These are phyloP conservation scores for Funneliformis mosseae DNA, from an alignment of 192 early-diverging fungal species.

Conservation along the genomic window DNA sequence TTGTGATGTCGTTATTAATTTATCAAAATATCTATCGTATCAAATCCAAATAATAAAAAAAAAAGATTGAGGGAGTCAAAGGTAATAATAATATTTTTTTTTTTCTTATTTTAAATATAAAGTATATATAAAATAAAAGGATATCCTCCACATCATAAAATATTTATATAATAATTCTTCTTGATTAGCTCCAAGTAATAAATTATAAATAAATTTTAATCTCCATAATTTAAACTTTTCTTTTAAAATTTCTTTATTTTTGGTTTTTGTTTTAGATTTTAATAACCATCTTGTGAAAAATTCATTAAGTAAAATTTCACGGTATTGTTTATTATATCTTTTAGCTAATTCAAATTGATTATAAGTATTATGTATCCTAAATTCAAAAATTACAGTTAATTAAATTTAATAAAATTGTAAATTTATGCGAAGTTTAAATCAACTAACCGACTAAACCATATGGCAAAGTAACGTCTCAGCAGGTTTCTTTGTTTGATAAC, in stretches of 20 bases:
- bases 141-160: constrained; percentile 17
- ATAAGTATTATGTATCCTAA: background rate
- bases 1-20: background rate
- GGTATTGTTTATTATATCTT: background rate
- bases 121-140: constrained; percentile 16
- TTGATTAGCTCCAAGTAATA: background rate
- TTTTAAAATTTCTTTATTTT: background rate
- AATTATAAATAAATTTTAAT: constrained; percentile 11
- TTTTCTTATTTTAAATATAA: background rate
- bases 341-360: background rate
- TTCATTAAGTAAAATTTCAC: background rate
- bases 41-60: background rate
- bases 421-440: background rate
- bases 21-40: constrained; percentile 23
- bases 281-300: background rate
- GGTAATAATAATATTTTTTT: background rate
- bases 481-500: background rate
- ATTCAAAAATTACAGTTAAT: background rate
- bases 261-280: background rate
- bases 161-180: background rate
- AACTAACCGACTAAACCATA: background rate
- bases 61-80: background rate
- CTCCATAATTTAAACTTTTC: constrained; percentile 23
- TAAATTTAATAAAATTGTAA: too few relatives aligned
- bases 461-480: background rate